Evolutionary conservation across 768 basidiomycete species (phyloP).

Genomic region (Phaeotremella skinneri): DNA sequence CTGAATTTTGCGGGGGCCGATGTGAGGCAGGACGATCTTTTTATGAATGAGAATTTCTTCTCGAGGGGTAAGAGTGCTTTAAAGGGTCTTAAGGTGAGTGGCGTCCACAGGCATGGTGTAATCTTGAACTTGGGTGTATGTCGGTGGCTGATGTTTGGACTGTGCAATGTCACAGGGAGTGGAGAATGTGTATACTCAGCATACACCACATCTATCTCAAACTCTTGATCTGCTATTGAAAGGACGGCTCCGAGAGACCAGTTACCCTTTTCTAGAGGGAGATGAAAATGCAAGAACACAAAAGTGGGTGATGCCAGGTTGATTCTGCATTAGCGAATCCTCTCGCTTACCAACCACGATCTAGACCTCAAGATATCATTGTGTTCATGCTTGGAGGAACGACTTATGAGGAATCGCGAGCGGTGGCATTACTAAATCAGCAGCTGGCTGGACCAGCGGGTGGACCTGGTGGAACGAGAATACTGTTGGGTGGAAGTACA

Average conservation of each 20-base stretch:
- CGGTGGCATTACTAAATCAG: slow-evolving; percentile 81
- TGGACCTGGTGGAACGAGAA: slow-evolving; percentile 61
- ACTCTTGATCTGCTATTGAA: slow-evolving; percentile 86
- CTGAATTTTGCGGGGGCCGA: slow-evolving; percentile 91
- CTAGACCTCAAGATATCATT: slow-evolving; percentile 90
- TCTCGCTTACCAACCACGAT: slow-evolving; percentile 1
- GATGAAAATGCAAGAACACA: slow-evolving; percentile 60
- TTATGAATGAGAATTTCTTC: slow-evolving; percentile 89
- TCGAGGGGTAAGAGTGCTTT: slow-evolving; percentile 90
- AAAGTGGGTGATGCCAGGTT: slow-evolving; percentile 52
- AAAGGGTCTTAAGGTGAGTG: slow-evolving; percentile 82
- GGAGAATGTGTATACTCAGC: slow-evolving; percentile 98
- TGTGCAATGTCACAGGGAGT: slow-evolving; percentile 66
- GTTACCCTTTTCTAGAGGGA: slow-evolving; percentile 82
- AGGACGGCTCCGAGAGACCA: slow-evolving; percentile 79
- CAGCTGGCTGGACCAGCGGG: slow-evolving; percentile 57
- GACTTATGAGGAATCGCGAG: slow-evolving; percentile 90
- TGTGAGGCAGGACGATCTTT: slow-evolving; percentile 94
- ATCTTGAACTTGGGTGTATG: too few relatives aligned
- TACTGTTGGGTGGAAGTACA: slow-evolving; percentile 89
- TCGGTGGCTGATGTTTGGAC: not conserved
- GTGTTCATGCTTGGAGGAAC: slow-evolving; percentile 95
- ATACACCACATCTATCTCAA: slow-evolving; percentile 86
- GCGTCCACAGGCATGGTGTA: not conserved
- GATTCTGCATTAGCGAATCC: not conserved